Conservation (phyloP, 495 filamentous ascomycete species). For the Filosporella fistucella region DNA sequence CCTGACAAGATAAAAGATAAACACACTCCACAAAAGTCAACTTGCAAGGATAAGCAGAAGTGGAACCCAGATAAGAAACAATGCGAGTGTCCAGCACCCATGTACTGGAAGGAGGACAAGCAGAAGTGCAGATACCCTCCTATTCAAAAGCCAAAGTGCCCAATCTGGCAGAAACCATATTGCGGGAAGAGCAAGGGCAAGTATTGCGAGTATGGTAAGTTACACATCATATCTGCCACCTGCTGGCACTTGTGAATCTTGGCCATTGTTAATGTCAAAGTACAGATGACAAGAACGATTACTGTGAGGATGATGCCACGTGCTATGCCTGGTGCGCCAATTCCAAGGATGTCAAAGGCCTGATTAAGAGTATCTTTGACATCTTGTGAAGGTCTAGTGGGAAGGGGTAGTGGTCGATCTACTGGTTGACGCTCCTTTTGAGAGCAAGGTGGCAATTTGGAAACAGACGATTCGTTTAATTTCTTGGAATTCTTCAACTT, state of each 20-base stretch:
- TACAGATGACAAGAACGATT: conserved; percentile 1
- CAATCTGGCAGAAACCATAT: neutral
- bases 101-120: neutral
- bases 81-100: neutral
- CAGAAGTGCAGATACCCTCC: neutral
- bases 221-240: neutral
- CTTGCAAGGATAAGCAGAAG: neutral
- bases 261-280: neutral
- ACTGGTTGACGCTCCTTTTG: no score
- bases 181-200: neutral
- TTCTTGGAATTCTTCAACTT: no score
- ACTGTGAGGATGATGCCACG: neutral
- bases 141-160: neutral
- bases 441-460: no score
- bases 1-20: neutral
- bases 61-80: neutral
- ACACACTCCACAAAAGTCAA: neutral
- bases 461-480: no score
- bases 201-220: neutral
- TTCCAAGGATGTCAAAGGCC: neutral
- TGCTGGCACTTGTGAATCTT: no score
- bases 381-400: no score
- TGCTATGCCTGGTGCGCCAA: neutral
- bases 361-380: neutral
- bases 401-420: no score